Percentiles rank a stretch among this genome's conserved stretches.
phyloP scores from a whole-genome alignment of 371 early-diverging fungal genomes.

The Mycotypha africana region DNA sequence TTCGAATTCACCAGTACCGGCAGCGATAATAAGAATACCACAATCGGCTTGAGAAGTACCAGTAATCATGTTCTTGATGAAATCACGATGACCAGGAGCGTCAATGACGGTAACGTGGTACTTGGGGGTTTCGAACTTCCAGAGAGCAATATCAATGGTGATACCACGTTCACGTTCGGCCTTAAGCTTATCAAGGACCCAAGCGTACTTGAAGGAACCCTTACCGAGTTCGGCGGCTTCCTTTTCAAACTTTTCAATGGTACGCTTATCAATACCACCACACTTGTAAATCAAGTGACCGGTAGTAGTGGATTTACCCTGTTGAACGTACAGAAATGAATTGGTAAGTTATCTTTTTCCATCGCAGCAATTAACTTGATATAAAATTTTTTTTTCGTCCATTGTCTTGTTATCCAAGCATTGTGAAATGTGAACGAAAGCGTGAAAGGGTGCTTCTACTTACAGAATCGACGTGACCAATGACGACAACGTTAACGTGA shows the following conservation, averaged over 20 bases:
- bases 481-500: conserved; percentile 96
- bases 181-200: conserved; percentile 96
- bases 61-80: conserved; percentile 99
- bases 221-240: conserved; percentile 97
- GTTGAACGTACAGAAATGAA: background rate
- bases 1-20: conserved; percentile 95
- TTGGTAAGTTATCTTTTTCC: background rate
- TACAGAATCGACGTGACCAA: conserved; percentile 99
- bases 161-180: conserved; percentile 97
- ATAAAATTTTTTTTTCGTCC: too few species aligned
- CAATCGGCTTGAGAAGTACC: conserved; percentile 90
- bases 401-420: background rate
- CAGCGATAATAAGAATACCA: conserved; percentile 96
- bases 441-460: too few species aligned
- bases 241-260: conserved; percentile 99
- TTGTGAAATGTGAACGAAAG: too few species aligned
- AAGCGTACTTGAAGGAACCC: conserved; percentile 96
- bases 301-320: conserved; percentile 42
- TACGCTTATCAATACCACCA: conserved; percentile 98
- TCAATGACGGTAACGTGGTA: conserved; percentile 95
- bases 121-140: conserved; percentile 97
- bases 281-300: conserved; percentile 98
- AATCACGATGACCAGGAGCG: conserved; percentile 99
- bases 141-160: conserved; percentile 94
- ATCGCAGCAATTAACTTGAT: too few species aligned